A percentile compares a stretch with the other conserved stretches of the same genome.
These are phyloP conservation scores for Allium fistulosum DNA, from an alignment of 106 monocot genomes.

Conservation along the genomic window DNA sequence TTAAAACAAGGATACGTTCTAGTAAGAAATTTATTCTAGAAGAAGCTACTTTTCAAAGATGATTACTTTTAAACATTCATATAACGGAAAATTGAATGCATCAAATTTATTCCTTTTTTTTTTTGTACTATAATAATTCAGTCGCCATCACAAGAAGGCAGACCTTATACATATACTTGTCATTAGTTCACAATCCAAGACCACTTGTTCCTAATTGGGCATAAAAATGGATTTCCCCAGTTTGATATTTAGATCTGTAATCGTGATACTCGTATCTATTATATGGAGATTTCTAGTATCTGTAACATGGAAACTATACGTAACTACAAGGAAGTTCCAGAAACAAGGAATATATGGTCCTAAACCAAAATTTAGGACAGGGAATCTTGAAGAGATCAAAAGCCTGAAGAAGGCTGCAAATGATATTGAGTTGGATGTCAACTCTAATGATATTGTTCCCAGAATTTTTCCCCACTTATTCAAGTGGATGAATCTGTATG, in stretches of 20 bases:
- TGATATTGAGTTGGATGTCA: conserved; percentile 5
- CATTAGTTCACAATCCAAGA: too few relatives aligned
- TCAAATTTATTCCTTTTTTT: too few relatives aligned
- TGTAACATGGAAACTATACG: neutral
- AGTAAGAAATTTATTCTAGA: too few relatives aligned
- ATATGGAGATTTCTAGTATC: neutral
- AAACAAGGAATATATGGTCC: conserved; percentile 4
- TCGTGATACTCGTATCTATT: neutral
- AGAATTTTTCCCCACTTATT: conserved; percentile 8
- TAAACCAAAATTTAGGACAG: conserved; percentile 4
- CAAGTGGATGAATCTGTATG: conserved; percentile 16
- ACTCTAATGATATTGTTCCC: conserved; percentile 8
- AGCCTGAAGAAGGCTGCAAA: neutral
- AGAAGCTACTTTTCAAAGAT: too few relatives aligned
- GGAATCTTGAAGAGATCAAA: conserved; percentile 9
- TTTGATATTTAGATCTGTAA: neutral
- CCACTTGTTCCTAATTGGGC: too few relatives aligned
- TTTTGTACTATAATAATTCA: too few relatives aligned
- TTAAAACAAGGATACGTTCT: too few relatives aligned
- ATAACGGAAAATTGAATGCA: too few relatives aligned
- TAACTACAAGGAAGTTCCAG: conserved; percentile 3
- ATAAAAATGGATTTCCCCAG: neutral
- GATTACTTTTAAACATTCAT: too few relatives aligned
- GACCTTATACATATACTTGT: too few relatives aligned
- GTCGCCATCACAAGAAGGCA: too few relatives aligned